A percentile compares a stretch with the other conserved stretches of the same genome.
phyloP scores from a whole-genome alignment of 1,284 basidiomycete genomes.

The Ustilago crameri region DNA sequence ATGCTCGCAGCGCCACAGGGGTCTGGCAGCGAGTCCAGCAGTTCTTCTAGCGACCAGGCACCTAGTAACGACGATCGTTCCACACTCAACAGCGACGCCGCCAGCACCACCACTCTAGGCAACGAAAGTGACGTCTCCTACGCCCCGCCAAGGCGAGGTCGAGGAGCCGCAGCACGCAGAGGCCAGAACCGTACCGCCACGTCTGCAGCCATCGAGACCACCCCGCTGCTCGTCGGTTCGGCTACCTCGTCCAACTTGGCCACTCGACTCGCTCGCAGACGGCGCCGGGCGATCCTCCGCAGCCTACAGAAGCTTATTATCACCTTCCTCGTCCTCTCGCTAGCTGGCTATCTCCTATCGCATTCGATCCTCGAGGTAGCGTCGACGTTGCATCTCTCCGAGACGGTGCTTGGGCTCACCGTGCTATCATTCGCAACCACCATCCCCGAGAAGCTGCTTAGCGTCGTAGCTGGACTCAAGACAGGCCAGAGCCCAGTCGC shows the following conservation, averaged over 20 bases:
- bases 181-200: constrained; percentile 29
- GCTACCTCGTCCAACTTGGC: constrained; percentile 36
- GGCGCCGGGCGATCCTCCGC: constrained; percentile 21
- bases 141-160: constrained; percentile 20
- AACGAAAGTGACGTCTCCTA: constrained; percentile 41
- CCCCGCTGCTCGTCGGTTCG: constrained; percentile 37
- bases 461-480: constrained; percentile 53
- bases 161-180: constrained; percentile 23
- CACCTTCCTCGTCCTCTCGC: constrained; percentile 50
- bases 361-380: constrained; percentile 60
- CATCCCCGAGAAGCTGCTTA: constrained; percentile 66
- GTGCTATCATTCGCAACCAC: constrained; percentile 66
- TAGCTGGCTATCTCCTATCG: constrained; percentile 64
- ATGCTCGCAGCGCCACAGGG: constrained; percentile 37
- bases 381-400: constrained; percentile 52
- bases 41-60: constrained; percentile 7
- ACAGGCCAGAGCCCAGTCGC: constrained; percentile 3
- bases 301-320: constrained; percentile 32
- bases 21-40: constrained; percentile 30
- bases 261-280: constrained; percentile 19
- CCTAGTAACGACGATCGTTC: constrained; percentile 16
- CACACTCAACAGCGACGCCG: constrained; percentile 22
- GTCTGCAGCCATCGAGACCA: constrained; percentile 39
- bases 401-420: constrained; percentile 62
- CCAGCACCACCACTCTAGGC: constrained; percentile 25